Evolutionary conservation across 768 basidiomycete genomes (phyloP).

Genomic region (Hericium alpestre): DNA sequence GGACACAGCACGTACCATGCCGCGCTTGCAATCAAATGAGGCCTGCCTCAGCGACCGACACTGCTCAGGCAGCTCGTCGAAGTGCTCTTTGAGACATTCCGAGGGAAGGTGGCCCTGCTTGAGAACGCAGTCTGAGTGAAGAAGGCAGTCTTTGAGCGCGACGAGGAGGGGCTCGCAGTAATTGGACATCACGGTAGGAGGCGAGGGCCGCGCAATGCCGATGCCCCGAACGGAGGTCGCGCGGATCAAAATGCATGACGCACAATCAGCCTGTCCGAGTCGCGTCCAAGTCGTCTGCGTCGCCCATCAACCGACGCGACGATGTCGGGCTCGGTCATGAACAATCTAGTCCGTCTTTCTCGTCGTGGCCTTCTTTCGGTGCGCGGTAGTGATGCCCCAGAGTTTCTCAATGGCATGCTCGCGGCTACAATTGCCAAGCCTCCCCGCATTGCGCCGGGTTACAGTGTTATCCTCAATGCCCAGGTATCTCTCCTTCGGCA

Average conservation of each 20-base stretch:
- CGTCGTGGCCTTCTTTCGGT: neutral
- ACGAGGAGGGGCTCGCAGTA: constrained; percentile 68
- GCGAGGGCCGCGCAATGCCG: neutral
- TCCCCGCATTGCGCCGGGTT: neutral
- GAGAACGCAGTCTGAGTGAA: constrained; percentile 80
- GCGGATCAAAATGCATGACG: too few species aligned
- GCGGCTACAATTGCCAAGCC: constrained; percentile 12
- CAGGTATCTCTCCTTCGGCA: neutral
- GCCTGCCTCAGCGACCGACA: constrained; percentile 73
- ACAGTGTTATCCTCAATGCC: neutral
- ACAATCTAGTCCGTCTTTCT: neutral
- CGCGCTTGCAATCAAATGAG: constrained; percentile 84
- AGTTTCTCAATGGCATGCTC: constrained; percentile 16
- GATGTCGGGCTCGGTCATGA: too few species aligned
- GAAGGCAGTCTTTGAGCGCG: constrained; percentile 75
- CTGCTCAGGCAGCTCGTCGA: constrained; percentile 65
- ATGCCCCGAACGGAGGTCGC: too few species aligned
- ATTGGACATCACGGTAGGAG: constrained; percentile 49
- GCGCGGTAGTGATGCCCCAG: neutral
- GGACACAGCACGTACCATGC: constrained; percentile 49
- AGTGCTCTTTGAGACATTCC: constrained; percentile 70
- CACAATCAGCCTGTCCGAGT: too few species aligned
- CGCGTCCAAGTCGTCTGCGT: too few species aligned
- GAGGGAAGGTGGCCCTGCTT: constrained; percentile 74
- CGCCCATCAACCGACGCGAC: too few species aligned